These are phyloP conservation scores for Suhomyces pyralidae DNA, from an alignment of 805 yeast genomes.

Conservation along the genomic window DNA sequence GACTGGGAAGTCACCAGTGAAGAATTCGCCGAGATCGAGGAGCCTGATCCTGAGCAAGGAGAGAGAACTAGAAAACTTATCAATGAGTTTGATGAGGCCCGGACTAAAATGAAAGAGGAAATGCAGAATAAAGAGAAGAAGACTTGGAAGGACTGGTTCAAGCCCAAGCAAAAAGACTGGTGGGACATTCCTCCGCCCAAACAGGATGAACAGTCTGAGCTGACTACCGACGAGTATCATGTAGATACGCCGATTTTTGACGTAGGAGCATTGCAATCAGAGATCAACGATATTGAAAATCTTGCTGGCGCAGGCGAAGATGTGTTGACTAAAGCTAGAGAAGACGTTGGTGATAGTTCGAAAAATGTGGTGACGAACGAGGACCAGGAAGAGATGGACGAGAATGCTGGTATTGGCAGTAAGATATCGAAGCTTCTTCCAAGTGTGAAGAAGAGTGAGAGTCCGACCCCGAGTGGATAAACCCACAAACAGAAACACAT, in stretches of 20 bases:
- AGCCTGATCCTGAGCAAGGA: constrained; percentile 84
- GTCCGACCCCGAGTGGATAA: background rate
- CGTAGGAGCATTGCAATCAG: constrained; percentile 41
- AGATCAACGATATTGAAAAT: constrained; percentile 44
- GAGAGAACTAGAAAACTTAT: constrained; percentile 82
- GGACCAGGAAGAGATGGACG: constrained; percentile 16
- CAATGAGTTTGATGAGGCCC: constrained; percentile 82
- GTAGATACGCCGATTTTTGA: constrained; percentile 38
- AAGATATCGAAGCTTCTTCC: background rate
- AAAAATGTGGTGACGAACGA: constrained; percentile 15
- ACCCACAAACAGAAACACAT: no score
- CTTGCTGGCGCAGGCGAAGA: constrained; percentile 23
- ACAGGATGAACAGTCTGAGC: background rate
- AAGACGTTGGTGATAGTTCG: constrained; percentile 11
- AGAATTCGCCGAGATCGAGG: constrained; percentile 93
- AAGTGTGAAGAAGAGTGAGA: background rate
- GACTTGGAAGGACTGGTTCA: constrained; percentile 49
- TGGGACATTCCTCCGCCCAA: constrained; percentile 45
- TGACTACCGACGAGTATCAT: constrained; percentile 14
- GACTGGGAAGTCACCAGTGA: constrained; percentile 85
- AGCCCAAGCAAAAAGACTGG: constrained; percentile 52
- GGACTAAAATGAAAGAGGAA: constrained; percentile 54
- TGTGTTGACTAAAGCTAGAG: constrained; percentile 14
- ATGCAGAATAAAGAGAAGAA: constrained; percentile 33
- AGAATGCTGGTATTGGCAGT: background rate